A percentile compares a stretch with the other conserved stretches of the same genome.
Conservation (phyloP, 2,329 filamentous ascomycete genomes). For the Aureobasidium sp. region DNA sequence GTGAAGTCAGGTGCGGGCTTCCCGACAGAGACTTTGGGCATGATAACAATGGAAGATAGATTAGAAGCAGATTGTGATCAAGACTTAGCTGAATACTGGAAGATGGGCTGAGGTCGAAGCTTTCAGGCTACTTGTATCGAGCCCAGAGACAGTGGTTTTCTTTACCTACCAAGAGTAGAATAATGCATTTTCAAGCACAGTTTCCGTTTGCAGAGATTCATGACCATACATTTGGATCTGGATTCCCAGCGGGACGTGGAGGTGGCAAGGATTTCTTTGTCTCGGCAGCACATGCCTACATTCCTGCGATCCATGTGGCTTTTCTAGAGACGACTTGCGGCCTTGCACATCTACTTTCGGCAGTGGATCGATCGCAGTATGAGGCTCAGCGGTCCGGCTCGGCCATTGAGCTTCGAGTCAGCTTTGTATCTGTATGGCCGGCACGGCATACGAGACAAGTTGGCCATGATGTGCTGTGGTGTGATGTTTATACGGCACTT, state of each 20-base stretch:
- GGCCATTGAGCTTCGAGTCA: no score
- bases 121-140: slow-evolving; percentile 1
- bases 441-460: no score
- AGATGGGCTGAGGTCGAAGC: background rate
- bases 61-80: background rate
- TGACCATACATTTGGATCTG: background rate
- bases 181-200: no score
- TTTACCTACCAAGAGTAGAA: background rate
- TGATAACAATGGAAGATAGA: background rate
- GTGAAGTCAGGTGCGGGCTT: slow-evolving; percentile 26
- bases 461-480: no score
- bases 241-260: background rate
- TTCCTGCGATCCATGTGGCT: background rate
- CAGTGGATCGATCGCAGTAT: no score
- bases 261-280: slow-evolving; percentile 7
- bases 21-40: slow-evolving; percentile 21
- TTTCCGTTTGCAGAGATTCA: slow-evolving; percentile 1
- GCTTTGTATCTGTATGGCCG: no score
- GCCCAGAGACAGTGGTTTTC: background rate
- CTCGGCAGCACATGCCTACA: slow-evolving; percentile 8
- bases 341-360: background rate
- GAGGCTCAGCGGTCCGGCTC: background rate
- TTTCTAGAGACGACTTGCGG: background rate
- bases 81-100: background rate
- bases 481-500: no score